Percentiles rank a stretch among this genome's conserved stretches.
Evolutionary conservation across 768 basidiomycete genomes (phyloP).

Genomic region (Suillus bovinus): DNA sequence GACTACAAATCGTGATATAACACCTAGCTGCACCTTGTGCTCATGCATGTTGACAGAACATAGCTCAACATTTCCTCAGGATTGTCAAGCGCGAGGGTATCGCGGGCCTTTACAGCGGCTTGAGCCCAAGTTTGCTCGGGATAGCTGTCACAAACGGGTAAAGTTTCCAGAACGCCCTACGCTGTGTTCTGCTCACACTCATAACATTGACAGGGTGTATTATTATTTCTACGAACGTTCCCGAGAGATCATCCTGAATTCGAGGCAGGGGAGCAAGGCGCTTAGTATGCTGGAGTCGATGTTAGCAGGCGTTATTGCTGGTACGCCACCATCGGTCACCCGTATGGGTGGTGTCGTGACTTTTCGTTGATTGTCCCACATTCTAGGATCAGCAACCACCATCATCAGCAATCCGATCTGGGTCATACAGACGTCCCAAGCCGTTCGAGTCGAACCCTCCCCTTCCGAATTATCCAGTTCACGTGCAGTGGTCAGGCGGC

Average conservation of each 20-base stretch:
- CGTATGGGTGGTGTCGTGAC: not conserved
- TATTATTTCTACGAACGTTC: slow-evolving; percentile 90
- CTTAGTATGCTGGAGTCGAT: slow-evolving; percentile 89
- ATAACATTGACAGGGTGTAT: slow-evolving; percentile 60
- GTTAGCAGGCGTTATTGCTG: slow-evolving; percentile 83
- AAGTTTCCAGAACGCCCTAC: slow-evolving; percentile 17
- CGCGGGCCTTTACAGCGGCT: slow-evolving; percentile 81
- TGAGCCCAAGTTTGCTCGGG: slow-evolving; percentile 82
- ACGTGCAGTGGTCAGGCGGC: slow-evolving; percentile 40
- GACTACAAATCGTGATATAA: slow-evolving; percentile 5
- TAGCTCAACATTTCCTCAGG: slow-evolving; percentile 66
- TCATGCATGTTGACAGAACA: slow-evolving; percentile 43
- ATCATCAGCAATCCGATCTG: slow-evolving; percentile 93
- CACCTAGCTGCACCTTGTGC: slow-evolving; percentile 1
- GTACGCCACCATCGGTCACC: slow-evolving; percentile 36
- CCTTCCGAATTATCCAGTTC: slow-evolving; percentile 29
- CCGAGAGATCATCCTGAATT: slow-evolving; percentile 54
- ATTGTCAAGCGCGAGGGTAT: slow-evolving; percentile 85
- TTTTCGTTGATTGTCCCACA: not conserved
- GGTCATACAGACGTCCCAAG: slow-evolving; percentile 93
- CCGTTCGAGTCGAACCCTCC: slow-evolving; percentile 50
- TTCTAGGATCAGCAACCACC: slow-evolving; percentile 81
- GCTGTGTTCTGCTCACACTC: not conserved
- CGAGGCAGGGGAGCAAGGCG: slow-evolving; percentile 60
- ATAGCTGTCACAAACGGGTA: slow-evolving; percentile 94